These are phyloP conservation scores for Pezicula carpinea DNA, from an alignment of 2,329 filamentous ascomycete species.

Conservation along the genomic window DNA sequence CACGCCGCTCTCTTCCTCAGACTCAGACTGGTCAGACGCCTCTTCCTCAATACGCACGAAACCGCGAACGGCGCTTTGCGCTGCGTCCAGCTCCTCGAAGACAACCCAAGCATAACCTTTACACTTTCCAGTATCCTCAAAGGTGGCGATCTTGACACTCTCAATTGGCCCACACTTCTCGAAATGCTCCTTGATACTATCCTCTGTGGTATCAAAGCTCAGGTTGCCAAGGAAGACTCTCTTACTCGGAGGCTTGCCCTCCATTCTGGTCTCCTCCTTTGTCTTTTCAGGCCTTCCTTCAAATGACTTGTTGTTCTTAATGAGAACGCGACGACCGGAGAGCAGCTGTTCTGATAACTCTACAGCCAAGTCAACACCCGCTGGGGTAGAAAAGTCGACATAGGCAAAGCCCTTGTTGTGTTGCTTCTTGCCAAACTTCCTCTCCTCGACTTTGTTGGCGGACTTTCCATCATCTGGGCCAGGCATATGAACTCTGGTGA, in stretches of 20 bases:
- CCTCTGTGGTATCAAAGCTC: conserved; percentile 74
- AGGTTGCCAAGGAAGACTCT: conserved; percentile 88
- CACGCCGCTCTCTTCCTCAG: conserved; percentile 21
- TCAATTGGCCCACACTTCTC: conserved; percentile 77
- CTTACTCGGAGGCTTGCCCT: conserved; percentile 65
- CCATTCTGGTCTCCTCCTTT: conserved; percentile 24
- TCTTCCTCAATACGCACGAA: conserved; percentile 66
- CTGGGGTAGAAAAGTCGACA: conserved; percentile 73
- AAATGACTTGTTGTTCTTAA: conserved; percentile 88
- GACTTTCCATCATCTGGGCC: conserved; percentile 41
- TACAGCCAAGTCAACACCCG: conserved; percentile 68
- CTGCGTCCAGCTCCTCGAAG: conserved; percentile 74
- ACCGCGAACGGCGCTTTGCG: conserved; percentile 73
- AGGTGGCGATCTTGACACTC: conserved; percentile 85
- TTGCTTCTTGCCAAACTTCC: conserved; percentile 22
- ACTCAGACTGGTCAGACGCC: conserved; percentile 29
- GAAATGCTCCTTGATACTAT: conserved; percentile 77
- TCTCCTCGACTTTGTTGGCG: conserved; percentile 26
- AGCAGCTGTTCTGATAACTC: conserved; percentile 81
- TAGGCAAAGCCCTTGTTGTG: conserved; percentile 93
- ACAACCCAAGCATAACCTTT: conserved; percentile 96
- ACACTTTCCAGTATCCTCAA: conserved; percentile 95
- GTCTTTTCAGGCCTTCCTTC: conserved; percentile 79
- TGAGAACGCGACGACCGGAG: conserved; percentile 73
- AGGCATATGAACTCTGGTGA: conserved; percentile 65